Evolutionary conservation across 306 rosid genomes (phyloP), one percentile per base, ranked within the genome.

Genomic region (Erythrophleum fordii): DNA sequence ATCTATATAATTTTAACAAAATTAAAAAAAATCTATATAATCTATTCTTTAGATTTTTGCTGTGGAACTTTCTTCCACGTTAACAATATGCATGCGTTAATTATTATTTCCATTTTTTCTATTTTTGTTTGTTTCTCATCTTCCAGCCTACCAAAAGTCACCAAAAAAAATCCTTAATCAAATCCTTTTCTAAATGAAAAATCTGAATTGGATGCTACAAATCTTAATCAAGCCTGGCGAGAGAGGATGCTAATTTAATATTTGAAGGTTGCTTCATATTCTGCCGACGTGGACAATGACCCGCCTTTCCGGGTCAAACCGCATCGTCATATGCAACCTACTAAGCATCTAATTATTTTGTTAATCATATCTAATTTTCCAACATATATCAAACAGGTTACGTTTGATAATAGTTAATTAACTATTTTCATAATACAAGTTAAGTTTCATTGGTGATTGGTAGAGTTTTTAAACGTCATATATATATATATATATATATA

Each of bases 261-360:
- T n/a, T n/a, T n/a, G n/a, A n/a, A n/a, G n/a, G n/a, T n/a, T 64
- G 76, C 83, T 73, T 53, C 41, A 26, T 41, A 18, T 65, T 74
- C 58, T 25, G 66, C 49, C 49, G 82, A 76, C 82, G 73, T 84
- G 88, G 88, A 84, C 71, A 51, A 64, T 35, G 66, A 31, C 26
- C 79, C 56, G 11, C 31, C 49, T 48, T 82, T 77, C 72, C 26
- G 46, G 90, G 90, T 89, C 87, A 86, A 84, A 68, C 77, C 84
- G 73, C 83, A 81, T 84, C 88, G 80, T 44, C 75, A 65, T 49
- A 60, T 77, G 84, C 45, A 82, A 23, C 71, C 52, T 75, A 52
- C 70, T 41, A 5, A 51, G 31, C 39, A 23, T 55, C 25, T 11
- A 26, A 25, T 35, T 58, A 64, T 20, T 64, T 72, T 46, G 13